A percentile compares a stretch with the other conserved stretches of the same genome.
phyloP scores from a whole-genome alignment of 352 stramenopile species.

The Thalassiosira ordinaria region DNA sequence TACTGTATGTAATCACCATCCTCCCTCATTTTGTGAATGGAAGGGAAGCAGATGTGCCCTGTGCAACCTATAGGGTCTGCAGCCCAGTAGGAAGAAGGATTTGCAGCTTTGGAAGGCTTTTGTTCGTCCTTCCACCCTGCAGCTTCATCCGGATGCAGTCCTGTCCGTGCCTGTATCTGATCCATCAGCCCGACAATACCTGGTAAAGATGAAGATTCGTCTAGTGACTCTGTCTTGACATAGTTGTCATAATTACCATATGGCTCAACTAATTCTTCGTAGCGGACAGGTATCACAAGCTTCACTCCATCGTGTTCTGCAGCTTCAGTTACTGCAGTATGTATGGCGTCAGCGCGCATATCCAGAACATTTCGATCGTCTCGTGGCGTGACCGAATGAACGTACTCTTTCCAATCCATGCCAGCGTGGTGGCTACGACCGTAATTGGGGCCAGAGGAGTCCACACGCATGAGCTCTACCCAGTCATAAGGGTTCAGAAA shows the following conservation, averaged over 20 bases:
- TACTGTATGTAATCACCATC: slow-evolving; percentile 48
- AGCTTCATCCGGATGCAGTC: slow-evolving; percentile 25
- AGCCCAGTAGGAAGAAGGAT: slow-evolving; percentile 45
- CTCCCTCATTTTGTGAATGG: slow-evolving; percentile 40
- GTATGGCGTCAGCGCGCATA: slow-evolving; percentile 44
- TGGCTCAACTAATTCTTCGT: slow-evolving; percentile 47
- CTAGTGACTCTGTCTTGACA: background rate
- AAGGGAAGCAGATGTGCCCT: slow-evolving; percentile 29
- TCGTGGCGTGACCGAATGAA: slow-evolving; percentile 20
- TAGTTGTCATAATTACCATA: slow-evolving; percentile 29
- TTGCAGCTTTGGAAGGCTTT: slow-evolving; percentile 1
- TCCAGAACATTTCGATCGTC: slow-evolving; percentile 39
- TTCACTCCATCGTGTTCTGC: slow-evolving; percentile 25
- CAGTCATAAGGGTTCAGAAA: slow-evolving; percentile 59
- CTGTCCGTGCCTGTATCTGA: slow-evolving; percentile 33
- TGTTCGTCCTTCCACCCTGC: slow-evolving; percentile 39
- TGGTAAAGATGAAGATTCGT: slow-evolving; percentile 8
- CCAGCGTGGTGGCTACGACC: slow-evolving; percentile 16
- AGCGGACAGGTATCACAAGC: slow-evolving; percentile 43
- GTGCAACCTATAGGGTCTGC: slow-evolving; percentile 40
- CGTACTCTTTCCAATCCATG: slow-evolving; percentile 49
- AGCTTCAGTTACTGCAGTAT: slow-evolving; percentile 22
- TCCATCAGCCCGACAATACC: slow-evolving; percentile 46
- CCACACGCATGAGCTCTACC: slow-evolving; percentile 43
- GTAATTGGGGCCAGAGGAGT: slow-evolving; percentile 18